These are phyloP conservation scores for Eucalyptus polyanthemos DNA, from an alignment of 345 rosid genomes.

Conservation along the genomic window DNA sequence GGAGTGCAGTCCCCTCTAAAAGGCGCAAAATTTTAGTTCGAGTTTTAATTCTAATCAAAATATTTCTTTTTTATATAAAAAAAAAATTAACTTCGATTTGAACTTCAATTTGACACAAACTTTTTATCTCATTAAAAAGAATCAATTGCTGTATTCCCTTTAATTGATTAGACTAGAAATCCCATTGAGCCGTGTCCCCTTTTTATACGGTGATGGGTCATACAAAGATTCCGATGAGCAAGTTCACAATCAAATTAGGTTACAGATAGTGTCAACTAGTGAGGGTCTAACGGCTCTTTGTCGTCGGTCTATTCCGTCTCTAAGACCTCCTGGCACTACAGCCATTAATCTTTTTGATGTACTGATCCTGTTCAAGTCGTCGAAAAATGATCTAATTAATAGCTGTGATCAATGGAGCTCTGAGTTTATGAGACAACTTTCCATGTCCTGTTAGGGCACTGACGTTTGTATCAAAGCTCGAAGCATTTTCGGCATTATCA, in stretches of 20 bases:
- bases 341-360: background rate
- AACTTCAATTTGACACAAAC: background rate
- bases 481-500: too few relatives aligned
- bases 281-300: rapidly evolving
- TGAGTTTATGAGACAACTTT: background rate
- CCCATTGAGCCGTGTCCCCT: background rate
- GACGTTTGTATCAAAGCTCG: background rate
- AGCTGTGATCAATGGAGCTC: background rate
- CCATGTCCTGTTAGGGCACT: background rate
- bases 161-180: background rate
- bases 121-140: background rate
- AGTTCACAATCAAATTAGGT: background rate
- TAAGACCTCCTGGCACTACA: background rate
- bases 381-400: background rate
- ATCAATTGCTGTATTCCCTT: background rate
- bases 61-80: too few relatives aligned
- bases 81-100: rapidly evolving
- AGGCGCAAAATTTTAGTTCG: background rate
- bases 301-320: background rate
- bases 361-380: background rate
- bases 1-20: background rate
- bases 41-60: too few relatives aligned
- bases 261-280: background rate
- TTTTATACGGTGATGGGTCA: background rate
- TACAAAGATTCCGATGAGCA: background rate